These are phyloP conservation scores for Epithele typhae DNA, from an alignment of 768 basidiomycete genomes.

Conservation along the genomic window DNA sequence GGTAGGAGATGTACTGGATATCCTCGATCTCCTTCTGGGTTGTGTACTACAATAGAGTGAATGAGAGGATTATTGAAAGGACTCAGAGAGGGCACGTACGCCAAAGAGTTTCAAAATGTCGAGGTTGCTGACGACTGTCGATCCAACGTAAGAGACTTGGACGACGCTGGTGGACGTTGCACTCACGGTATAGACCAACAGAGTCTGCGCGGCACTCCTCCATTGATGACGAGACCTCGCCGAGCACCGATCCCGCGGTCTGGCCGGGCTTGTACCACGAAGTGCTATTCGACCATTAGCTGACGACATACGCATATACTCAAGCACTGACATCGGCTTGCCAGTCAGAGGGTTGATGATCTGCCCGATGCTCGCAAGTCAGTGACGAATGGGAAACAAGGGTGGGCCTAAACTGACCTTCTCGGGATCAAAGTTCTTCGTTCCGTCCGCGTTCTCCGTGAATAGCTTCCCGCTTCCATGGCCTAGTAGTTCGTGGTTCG, in stretches of 20 bases:
- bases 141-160: too few species aligned
- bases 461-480: conserved; percentile 85
- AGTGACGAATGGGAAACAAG: background rate
- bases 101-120: conserved; percentile 81
- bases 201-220: conserved; percentile 93
- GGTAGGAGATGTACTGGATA: conserved; percentile 75
- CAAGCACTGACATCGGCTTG: conserved; percentile 53
- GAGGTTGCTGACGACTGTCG: conserved; percentile 63
- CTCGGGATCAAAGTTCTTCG: conserved; percentile 75
- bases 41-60: conserved; percentile 53
- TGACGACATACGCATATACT: background rate
- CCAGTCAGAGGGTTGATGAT: conserved; percentile 80
- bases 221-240: conserved; percentile 86
- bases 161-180: background rate
- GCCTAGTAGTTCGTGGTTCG: conserved; percentile 85
- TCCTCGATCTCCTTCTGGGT: conserved; percentile 68
- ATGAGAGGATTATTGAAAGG: background rate
- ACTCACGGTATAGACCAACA: conserved; percentile 74
- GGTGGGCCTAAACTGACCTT: conserved; percentile 46
- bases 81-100: conserved; percentile 34
- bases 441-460: conserved; percentile 70
- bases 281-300: conserved; percentile 35
- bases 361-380: too few species aligned
- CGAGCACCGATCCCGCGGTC: conserved; percentile 76
- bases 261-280: conserved; percentile 91